Conservation (phyloP, 805 yeast genomes). For the Kodamaea jinghongensis region DNA sequence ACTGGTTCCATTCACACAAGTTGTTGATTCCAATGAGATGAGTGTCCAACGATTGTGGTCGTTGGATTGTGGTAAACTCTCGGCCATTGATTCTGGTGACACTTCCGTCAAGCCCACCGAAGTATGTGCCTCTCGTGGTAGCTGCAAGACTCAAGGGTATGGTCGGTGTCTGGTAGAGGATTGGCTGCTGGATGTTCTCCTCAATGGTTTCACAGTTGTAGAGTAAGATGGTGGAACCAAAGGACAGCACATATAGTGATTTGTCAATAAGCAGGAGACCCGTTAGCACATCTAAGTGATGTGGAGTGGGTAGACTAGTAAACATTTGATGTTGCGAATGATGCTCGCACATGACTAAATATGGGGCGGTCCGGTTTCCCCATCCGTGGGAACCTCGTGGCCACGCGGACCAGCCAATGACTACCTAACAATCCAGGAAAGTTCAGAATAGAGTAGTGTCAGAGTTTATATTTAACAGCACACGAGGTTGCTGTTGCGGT, state of each 20-base stretch:
- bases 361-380: no score
- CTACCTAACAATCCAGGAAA: no score
- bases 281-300: conserved; percentile 41
- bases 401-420: no score
- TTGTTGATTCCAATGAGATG: conserved; percentile 17
- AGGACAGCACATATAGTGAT: conserved; percentile 47
- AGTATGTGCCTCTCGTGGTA: conserved; percentile 33
- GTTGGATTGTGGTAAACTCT: neutral
- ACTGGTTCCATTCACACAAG: conserved; percentile 11
- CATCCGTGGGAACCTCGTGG: no score
- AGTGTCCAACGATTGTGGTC: neutral
- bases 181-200: conserved; percentile 8
- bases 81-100: conserved; percentile 34
- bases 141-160: conserved; percentile 31
- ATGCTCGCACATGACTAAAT: no score
- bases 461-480: no score
- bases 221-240: conserved; percentile 53
- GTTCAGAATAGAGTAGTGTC: no score
- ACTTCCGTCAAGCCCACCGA: conserved; percentile 56
- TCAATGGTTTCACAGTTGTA: conserved; percentile 29
- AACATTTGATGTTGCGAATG: no score
- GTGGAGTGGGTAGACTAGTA: conserved; percentile 19
- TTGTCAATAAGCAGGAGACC: conserved; percentile 38
- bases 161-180: conserved; percentile 9
- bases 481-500: no score